Evolutionary conservation across 2,329 filamentous ascomycete genomes (phyloP), one percentile per base, ranked within the genome.

Genomic region (Bimuria novae-zelandiae): DNA sequence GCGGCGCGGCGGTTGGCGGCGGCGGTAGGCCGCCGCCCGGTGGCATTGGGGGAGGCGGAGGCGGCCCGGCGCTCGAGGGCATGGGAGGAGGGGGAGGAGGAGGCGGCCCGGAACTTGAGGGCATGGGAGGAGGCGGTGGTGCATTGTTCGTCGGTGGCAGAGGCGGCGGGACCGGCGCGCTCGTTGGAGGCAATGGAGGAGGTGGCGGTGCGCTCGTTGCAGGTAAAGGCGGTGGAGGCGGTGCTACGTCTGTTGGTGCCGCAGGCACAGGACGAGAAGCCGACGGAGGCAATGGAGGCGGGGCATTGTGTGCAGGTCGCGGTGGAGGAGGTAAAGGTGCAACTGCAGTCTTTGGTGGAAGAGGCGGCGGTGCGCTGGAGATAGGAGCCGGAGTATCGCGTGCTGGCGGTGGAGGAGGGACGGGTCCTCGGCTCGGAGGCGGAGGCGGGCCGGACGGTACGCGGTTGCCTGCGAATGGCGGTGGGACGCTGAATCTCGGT

Each of bases 401-500:
- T 21, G 75, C 71, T 43, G 79, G 77, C 21, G 79, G 78, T 5
- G 77, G 77, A 21, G 77, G 77, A 56, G 90, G 90, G 16, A 87
- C 84, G 32, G 86, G 79, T 25, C 84, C 85, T 60, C 89, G 85
- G 69, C 82, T 86, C 32, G 89, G 89, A 21, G 90, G 87, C 44
- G 89, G 86, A n/a, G 90, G 89, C 33, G 89, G 87, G n/a, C 80
- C 79, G 37, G 80, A 81, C 3, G 82, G 78, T 27, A 75, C 63
- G 25, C 84, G 77, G 57, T 87, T 84, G 40, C 89, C 88, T 43
- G 82, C 69, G 66, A 95, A 95, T 2, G 90, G 85, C 6, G 92
- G 92, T 50, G 92, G 91, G 5, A 96, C 90, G 29, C 83, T 84
- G 66, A 90, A 92, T 60, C 80, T 88, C 48, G 83, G 80, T 30